Conservation (phyloP, 2,329 filamentous ascomycete genomes). For the Intubia oerlemansii region DNA sequence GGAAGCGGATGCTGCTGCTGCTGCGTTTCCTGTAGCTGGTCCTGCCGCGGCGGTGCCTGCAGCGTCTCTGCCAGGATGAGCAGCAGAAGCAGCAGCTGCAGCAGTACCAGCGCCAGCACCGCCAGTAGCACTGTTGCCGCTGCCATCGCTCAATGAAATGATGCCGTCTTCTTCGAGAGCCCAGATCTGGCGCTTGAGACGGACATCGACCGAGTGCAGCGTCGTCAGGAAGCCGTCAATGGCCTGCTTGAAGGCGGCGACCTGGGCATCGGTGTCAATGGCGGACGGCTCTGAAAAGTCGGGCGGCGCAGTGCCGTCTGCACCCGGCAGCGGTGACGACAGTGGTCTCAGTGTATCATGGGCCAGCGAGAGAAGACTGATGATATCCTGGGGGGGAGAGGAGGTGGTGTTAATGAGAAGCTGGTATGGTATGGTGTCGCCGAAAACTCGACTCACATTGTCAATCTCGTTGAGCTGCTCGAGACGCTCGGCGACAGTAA, state of each 20-base stretch:
- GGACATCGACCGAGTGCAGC: conserved; percentile 53
- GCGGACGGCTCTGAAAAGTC: conserved; percentile 4
- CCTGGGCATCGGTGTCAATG: conserved; percentile 22
- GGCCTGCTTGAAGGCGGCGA: conserved; percentile 32
- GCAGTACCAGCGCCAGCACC: too few relatives aligned
- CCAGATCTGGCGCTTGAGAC: conserved; percentile 53
- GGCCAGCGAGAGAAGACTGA: conserved; percentile 22
- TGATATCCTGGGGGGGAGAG: conserved; percentile 22
- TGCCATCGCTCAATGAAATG: conserved; percentile 23
- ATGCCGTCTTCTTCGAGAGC: conserved; percentile 67
- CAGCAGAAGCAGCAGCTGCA: too few relatives aligned
- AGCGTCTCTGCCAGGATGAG: too few relatives aligned
- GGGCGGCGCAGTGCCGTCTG: background rate
- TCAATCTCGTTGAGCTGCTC: conserved; percentile 64
- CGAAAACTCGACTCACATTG: conserved; percentile 27
- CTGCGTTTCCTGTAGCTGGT: too few relatives aligned
- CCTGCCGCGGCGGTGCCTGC: too few relatives aligned
- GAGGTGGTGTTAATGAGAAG: too few relatives aligned
- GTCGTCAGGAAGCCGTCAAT: conserved; percentile 49
- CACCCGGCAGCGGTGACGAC: conserved; percentile 18
- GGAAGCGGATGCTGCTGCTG: too few relatives aligned
- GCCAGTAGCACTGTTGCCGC: too few relatives aligned
- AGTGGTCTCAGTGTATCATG: conserved; percentile 42
- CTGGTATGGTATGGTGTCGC: background rate
- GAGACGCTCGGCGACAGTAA: conserved; percentile 59